Percentiles rank a stretch among this genome's conserved stretches.
Evolutionary conservation across 2,329 filamentous ascomycete genomes (phyloP).

Genomic region (Raffaelea deltoideospora): DNA sequence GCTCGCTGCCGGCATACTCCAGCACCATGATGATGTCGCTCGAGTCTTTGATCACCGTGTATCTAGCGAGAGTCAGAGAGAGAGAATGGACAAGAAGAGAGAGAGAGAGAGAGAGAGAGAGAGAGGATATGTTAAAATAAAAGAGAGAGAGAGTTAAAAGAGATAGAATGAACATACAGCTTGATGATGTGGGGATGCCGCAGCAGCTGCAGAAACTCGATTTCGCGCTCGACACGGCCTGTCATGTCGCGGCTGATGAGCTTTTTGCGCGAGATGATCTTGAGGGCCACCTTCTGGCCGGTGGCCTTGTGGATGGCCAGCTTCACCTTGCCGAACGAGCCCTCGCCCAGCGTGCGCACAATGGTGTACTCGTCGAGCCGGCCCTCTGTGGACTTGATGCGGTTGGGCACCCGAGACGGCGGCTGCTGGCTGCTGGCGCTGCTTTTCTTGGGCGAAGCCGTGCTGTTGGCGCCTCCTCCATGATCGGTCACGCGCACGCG

Average conservation of each 20-base stretch:
- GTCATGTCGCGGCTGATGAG: constrained; percentile 97
- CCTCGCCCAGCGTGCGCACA: constrained; percentile 81
- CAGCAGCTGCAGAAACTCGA: constrained; percentile 90
- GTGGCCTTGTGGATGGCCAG: constrained; percentile 84
- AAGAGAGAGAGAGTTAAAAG: neutral
- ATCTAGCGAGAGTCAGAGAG: constrained; percentile 33
- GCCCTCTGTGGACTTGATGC: constrained; percentile 19
- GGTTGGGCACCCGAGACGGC: constrained; percentile 6
- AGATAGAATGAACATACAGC: constrained; percentile 43
- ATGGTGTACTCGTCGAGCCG: constrained; percentile 68
- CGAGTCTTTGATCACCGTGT: constrained; percentile 90
- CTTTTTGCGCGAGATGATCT: constrained; percentile 94
- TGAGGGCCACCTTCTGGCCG: constrained; percentile 88
- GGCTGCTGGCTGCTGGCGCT: constrained; percentile 13
- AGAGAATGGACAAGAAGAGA: constrained; percentile 8
- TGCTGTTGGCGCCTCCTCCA: no score
- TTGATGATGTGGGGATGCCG: constrained; percentile 99
- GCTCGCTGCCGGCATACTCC: constrained; percentile 88
- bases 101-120: constrained; percentile 11
- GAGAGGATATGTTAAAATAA: neutral
- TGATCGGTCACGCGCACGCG: constrained; percentile 21
- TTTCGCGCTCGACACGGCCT: constrained; percentile 90
- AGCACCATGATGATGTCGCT: constrained; percentile 98
- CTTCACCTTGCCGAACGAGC: constrained; percentile 97
- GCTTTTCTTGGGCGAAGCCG: no score